Evolutionary conservation across 345 rosid genomes (phyloP), one percentile per base, ranked within the genome.

Genomic region (Brassica cretica): DNA sequence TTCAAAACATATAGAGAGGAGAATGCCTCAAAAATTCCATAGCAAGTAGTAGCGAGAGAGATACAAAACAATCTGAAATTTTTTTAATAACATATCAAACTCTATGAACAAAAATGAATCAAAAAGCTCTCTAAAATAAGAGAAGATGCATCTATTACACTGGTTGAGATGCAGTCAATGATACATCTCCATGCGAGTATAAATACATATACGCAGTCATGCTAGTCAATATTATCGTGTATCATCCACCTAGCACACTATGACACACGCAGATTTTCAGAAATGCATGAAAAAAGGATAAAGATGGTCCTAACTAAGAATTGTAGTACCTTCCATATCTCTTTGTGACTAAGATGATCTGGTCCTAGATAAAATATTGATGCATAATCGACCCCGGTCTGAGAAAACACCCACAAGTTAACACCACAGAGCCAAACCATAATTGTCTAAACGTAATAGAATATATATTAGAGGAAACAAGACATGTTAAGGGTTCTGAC

Each of bases 171-270:
- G 99, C 99, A 63, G 98, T 98, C 86, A 89, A 82, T 2, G 90
- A 88, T 27, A 91, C 96, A 87, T 95, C 98, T 77, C 99, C 98
- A 21, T 89, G 97, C 24, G 99, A 95, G 85, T 95, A 95, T 25
- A 95, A 93, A 84, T 90, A 91, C 66, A 95, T 88, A 84, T 95
- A 95, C 2, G 97, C 91, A 12, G 97, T 91, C 98, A 95, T 91
- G 84, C 99, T 95, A 60, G 93, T 87, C 62, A 97, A 88, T 70
- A 93, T 97, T 60, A 89, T 56, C 60, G 88, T 91, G 21, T 62
- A 97, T 95, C 99, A 95, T 95, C 99, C 97, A 95, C 70, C 85
- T 90, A 16, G 98, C 99, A 76, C 94, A 88, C 99, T 95, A 89
- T 46, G 65, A 71, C 61, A 72, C 33, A 5, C 0, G 3, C 19